These are phyloP conservation scores for Aphanomyces cochlioides DNA, from an alignment of 352 stramenopile species.

Conservation along the genomic window DNA sequence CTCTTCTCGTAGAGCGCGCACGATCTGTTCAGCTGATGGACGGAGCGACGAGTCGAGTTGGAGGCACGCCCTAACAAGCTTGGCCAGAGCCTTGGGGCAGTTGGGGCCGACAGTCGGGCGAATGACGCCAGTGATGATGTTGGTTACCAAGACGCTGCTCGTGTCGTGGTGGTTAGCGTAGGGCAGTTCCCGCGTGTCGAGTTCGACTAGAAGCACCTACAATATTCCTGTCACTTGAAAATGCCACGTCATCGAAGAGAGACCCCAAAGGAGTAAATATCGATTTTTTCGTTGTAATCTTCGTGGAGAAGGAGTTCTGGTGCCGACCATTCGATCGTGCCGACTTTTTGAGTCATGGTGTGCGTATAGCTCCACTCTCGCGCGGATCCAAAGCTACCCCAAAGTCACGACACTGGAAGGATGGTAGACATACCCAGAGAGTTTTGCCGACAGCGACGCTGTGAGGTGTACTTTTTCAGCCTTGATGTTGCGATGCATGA, in stretches of 20 bases:
- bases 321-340: constrained; percentile 29
- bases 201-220: constrained; percentile 24
- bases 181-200: constrained; percentile 24
- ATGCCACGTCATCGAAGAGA: not conserved
- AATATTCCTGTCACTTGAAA: not conserved
- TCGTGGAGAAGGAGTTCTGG: constrained; percentile 35
- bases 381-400: constrained; percentile 26
- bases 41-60: constrained; percentile 28
- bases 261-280: constrained; percentile 40
- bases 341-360: constrained; percentile 30
- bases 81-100: constrained; percentile 16
- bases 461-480: constrained; percentile 69
- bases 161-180: constrained; percentile 24
- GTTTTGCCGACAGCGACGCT: constrained; percentile 67
- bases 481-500: constrained; percentile 57
- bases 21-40: constrained; percentile 24
- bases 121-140: constrained; percentile 30
- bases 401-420: not conserved
- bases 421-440: constrained; percentile 32
- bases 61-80: constrained; percentile 26
- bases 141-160: constrained; percentile 25
- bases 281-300: constrained; percentile 37
- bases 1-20: constrained; percentile 20
- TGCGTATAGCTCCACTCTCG: constrained; percentile 30
- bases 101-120: not conserved